Base-by-base conservation (phyloP, 495 filamentous ascomycete genomes). In the Delitschia confertaspora region DNA sequence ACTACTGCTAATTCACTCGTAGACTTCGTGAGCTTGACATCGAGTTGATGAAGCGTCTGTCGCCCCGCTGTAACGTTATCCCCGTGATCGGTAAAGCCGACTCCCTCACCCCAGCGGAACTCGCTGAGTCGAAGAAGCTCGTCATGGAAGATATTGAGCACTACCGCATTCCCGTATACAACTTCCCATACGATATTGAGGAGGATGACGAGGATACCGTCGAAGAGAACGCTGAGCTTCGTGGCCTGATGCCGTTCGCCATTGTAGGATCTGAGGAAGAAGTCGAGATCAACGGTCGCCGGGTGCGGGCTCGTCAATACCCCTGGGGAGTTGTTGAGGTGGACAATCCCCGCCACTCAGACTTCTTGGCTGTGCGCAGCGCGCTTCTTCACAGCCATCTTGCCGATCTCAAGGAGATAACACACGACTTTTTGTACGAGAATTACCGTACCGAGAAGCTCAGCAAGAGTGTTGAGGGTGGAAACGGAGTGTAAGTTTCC, bases 391-490 rank as follows among this genome's bases (percentile, higher is more conserved):
- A 98, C 73, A 91, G 84, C 68, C 91, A 98, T 72, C 73, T 98
- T 45, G 91, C 89, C 20, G 91, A 98, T 63, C 70, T 98, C 49
- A 98, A 98, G 78, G 91, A 98, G 60, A 98, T 98, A 60, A 98
- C 91, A 24, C 93, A 98, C 64, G 91, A 96, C 61, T 98, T 98
- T 83, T 76, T 98, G 24, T 98, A 98, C 64, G 91, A 98, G 63
- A 98, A 98, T 71, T 98, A 98, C 75, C 85, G 91, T 83, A 98
- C 91, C 58, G 93, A 98, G 82, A 95, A 95, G 70, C 80, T 98
- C 50, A 93, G 85, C 75, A 98, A 96, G 83, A 94, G 88, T 64
- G 89, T 95, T 41, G 88, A 95, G 59, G 88, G 88, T 65, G 83
- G 82, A 62, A 76, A 78, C 66, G 72, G 76, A 72, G 74, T 77